Conservation (phyloP, 441 rosid genomes). For the Capsella rubella region DNA sequence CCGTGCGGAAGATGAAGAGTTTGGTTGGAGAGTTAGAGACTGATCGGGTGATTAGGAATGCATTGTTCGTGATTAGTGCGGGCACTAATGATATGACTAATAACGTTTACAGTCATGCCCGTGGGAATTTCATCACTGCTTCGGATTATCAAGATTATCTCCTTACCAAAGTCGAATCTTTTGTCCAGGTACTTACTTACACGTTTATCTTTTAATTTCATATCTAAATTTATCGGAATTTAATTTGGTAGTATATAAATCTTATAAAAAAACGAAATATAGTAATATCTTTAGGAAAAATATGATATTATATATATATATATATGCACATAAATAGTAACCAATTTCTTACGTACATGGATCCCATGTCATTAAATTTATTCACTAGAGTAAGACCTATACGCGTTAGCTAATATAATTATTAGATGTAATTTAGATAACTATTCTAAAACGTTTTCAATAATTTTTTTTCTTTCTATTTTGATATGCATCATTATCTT, state of each 20-base stretch:
- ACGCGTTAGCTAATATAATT: neutral
- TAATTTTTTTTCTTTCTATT: neutral
- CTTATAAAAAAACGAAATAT: neutral
- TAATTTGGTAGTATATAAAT: neutral
- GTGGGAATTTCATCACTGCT: constrained; percentile 38
- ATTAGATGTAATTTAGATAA: neutral
- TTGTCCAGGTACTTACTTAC: constrained; percentile 44
- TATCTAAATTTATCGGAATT: neutral
- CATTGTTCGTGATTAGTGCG: constrained; percentile 53
- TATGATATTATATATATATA: neutral
- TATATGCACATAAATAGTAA: neutral
- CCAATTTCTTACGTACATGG: constrained; percentile 3
- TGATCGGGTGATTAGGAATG: constrained; percentile 43
- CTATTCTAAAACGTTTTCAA: neutral
- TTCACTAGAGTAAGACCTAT: constrained; percentile 4
- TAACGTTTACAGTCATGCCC: constrained; percentile 48
- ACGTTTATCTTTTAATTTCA: neutral
- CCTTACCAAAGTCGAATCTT: constrained; percentile 40
- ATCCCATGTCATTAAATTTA: constrained; percentile 22
- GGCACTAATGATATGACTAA: constrained; percentile 61
- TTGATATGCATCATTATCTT: neutral
- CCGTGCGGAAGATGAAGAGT: constrained; percentile 45
- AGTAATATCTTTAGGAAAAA: neutral
- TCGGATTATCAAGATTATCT: constrained; percentile 52
- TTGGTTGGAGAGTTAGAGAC: constrained; percentile 53